Base-by-base conservation (phyloP, 495 filamentous ascomycete species). In the Daldinia vernicosa region DNA sequence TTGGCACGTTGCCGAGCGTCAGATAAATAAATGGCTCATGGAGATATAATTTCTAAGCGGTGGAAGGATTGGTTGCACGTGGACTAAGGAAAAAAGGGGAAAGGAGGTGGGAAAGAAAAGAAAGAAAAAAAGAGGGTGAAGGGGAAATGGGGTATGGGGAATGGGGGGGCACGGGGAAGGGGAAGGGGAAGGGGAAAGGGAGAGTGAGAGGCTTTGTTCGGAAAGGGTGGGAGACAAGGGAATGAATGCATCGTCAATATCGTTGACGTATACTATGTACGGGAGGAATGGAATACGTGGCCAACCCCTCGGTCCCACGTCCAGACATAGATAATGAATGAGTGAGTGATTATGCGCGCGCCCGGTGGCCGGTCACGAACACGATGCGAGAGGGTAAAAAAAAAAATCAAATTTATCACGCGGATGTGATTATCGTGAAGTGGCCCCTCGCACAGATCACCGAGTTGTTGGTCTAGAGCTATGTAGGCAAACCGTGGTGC, bases 221-320 rank as follows among this genome's bases (percentile, higher is more conserved):
- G 35, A 51, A 40, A 37, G 35, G 33, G 61, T 39, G 50, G 43
- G 58, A 55, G 50, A 61, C 39, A 60, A 43, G 37, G 51, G 58
- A 61, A 47, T 32, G 50, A 56, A 65, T 51, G 37, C 28, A 40
- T 53, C 50, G 50, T 53, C 43, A 67, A 70, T 51, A 26, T 67
- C 45, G 59, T 67, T 63, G 69, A 72, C 64, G 59, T 72, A 67
- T 43, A 65, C 60, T 47, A 60, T 67, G 69, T 67, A 60, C 50
- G 55, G 14, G 50, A 57, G 40, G 11, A 45, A 45, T 19, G 26
- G 27, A 51, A 72, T 72, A 72, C 70, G 70, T 72, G 70, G 60
- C 70, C 50, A 47, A 47, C 24, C 50, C 45, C 4, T 30, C 26
- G 26, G 27, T 33, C 28, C 47, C 24, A 15, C 67, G 70, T 61